These are phyloP conservation scores for Trichoderma sp. DNA, from an alignment of 2,329 filamentous ascomycete genomes.

Conservation along the genomic window DNA sequence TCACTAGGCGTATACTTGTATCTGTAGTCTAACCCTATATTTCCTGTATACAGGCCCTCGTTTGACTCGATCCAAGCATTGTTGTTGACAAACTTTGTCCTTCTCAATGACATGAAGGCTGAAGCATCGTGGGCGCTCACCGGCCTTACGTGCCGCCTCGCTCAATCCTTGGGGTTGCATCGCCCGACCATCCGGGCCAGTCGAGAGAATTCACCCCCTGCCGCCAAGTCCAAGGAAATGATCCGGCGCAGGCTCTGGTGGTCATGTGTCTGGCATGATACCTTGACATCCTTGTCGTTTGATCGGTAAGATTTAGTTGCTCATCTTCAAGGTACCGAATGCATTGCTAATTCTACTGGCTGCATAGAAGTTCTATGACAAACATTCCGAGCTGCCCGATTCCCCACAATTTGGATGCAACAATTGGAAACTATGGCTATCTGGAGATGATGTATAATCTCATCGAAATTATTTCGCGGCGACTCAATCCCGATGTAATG, in stretches of 20 bases:
- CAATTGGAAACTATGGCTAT: slow-evolving; percentile 53
- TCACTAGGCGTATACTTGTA: neutral
- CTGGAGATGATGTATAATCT: slow-evolving; percentile 65
- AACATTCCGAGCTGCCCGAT: slow-evolving; percentile 56
- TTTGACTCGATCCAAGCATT: slow-evolving; percentile 65
- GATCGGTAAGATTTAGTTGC: slow-evolving; percentile 49
- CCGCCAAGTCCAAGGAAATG: slow-evolving; percentile 51
- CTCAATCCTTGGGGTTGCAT: slow-evolving; percentile 62
- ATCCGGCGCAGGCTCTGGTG: slow-evolving; percentile 58
- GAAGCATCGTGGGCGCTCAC: slow-evolving; percentile 65
- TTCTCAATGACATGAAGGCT: slow-evolving; percentile 68
- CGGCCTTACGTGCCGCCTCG: slow-evolving; percentile 62
- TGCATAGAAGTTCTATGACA: slow-evolving; percentile 58
- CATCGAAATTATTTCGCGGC: slow-evolving; percentile 57
- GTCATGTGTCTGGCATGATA: slow-evolving; percentile 67
- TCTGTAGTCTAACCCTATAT: slow-evolving; percentile 14
- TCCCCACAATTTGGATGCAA: slow-evolving; percentile 42
- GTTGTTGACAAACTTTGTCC: slow-evolving; percentile 59
- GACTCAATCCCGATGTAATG: slow-evolving; percentile 53
- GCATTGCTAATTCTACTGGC: neutral
- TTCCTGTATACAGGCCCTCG: slow-evolving; percentile 46
- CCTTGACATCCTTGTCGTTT: slow-evolving; percentile 62
- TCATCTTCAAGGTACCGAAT: neutral
- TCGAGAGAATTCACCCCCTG: slow-evolving; percentile 42
- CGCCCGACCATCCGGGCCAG: slow-evolving; percentile 45